Evolutionary conservation across 2,329 filamentous ascomycete species (phyloP).

Genomic region (Dactylellina sp.): DNA sequence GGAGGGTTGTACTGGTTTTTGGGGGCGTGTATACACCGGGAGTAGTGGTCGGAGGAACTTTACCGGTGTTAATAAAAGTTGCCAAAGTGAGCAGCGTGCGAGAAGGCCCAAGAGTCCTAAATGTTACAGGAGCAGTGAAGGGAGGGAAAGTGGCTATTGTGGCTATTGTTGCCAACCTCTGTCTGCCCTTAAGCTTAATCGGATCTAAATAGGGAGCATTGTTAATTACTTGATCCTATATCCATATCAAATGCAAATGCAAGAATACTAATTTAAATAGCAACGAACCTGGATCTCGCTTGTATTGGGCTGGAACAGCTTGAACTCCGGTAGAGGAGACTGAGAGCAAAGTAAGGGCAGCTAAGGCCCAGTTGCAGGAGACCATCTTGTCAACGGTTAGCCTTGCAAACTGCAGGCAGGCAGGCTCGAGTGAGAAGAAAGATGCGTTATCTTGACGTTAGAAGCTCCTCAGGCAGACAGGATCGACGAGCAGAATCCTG

Average conservation of each 20-base stretch:
- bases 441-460: conserved; percentile 40
- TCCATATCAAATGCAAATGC: no score
- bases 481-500: conserved; percentile 28
- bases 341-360: conserved; percentile 34
- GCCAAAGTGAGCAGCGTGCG: background rate
- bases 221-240: background rate
- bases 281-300: conserved; percentile 34
- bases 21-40: conserved; percentile 9
- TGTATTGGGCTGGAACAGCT: conserved; percentile 32
- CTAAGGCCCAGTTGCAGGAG: conserved; percentile 26
- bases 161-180: background rate
- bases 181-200: conserved; percentile 5
- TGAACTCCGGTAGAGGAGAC: conserved; percentile 29
- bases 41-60: background rate
- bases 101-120: conserved; percentile 16
- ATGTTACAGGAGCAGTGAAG: conserved; percentile 7
- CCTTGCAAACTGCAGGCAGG: conserved; percentile 14
- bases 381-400: conserved; percentile 40
- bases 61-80: background rate
- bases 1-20: conserved; percentile 17
- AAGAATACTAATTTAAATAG: background rate
- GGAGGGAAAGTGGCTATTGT: conserved; percentile 12
- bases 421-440: background rate
- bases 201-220: background rate
- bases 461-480: conserved; percentile 6